Evolutionary conservation across 208 protist species (phyloP), one percentile per base, ranked within the genome.

Genomic region (Strigomonas oncopelti): DNA sequence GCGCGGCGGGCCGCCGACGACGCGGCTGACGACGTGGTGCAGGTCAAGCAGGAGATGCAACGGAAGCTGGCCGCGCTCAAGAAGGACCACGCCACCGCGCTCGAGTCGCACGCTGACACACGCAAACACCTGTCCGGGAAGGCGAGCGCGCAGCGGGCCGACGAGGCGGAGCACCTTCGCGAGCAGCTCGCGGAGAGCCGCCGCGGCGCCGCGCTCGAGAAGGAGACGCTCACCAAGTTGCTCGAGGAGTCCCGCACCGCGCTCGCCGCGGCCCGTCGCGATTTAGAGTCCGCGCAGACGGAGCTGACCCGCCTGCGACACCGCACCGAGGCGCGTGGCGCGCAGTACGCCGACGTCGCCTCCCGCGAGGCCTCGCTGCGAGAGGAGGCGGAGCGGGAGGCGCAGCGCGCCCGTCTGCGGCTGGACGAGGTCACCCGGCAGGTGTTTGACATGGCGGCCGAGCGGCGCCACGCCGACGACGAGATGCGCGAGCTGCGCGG

Each of bases 401-500:
- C 81, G 70, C 74, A 63, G 22, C 61, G 63, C 4, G 28, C 46
- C 0, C 53, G 78, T 38, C 65, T 72, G 36, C 72, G 74, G 46
- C 61, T 75, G 53, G 78, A 86, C 55, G 74, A 74, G 22, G 61
- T 80, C 7, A 46, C 73, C 56, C 75, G 74, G 3, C 79, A 75
- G 38, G 65, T 92, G 20, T 61, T 84, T 22, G 83, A 92, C 46
- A 65, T 69, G 7, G 31, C 54, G 1, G 71, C 71, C 59, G 78
- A 83, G 63, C 46, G 73, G 54, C 68, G 72, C 31, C 72, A 84
- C 69, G 61, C 42, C 66, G 88, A 89, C 62, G 85, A 80, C 20
- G 85, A 90, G 74, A 65, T 85, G 60, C 85, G 85, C 3, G 83
- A 91, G 67, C 74, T 87, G 31, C 78, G 76, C 0, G 80, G 76